Percentiles rank a stretch among this genome's conserved stretches.
Evolutionary conservation across 371 early-diverging fungal species (phyloP).

Genomic region (Ordospora pajunii): DNA sequence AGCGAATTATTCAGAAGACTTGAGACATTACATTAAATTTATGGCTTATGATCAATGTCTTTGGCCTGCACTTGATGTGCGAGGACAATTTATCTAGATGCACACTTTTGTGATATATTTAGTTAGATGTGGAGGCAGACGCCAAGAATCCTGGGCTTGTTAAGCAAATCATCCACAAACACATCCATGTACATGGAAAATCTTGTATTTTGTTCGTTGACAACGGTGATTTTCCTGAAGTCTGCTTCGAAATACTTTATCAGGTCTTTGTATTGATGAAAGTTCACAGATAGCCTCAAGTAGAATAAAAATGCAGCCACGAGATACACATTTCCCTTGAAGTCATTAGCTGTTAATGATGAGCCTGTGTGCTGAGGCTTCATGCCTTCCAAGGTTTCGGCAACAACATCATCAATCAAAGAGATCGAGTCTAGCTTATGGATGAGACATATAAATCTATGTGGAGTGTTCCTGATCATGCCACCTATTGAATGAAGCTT

Average conservation of each 20-base stretch:
- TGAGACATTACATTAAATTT: background rate
- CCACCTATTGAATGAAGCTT: background rate
- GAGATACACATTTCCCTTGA: background rate
- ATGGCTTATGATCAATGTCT: background rate
- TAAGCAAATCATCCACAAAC: constrained; percentile 2
- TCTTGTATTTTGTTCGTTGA: background rate
- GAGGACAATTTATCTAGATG: too few relatives aligned
- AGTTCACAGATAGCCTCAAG: constrained; percentile 8
- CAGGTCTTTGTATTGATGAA: background rate
- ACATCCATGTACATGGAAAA: background rate
- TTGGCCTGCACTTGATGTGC: background rate
- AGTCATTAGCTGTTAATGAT: background rate
- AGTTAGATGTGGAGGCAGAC: background rate
- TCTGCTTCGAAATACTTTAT: background rate
- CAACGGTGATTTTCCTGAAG: background rate
- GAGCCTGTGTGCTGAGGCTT: background rate
- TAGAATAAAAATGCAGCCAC: background rate
- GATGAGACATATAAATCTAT: background rate
- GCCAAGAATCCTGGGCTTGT: background rate
- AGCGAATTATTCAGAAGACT: background rate
- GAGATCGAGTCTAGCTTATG: background rate
- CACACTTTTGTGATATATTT: too few relatives aligned
- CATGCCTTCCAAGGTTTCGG: background rate
- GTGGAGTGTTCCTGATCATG: background rate
- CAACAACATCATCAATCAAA: background rate